phyloP scores from a whole-genome alignment of 2,329 filamentous ascomycete species.

The Trichoderma guizhouense region DNA sequence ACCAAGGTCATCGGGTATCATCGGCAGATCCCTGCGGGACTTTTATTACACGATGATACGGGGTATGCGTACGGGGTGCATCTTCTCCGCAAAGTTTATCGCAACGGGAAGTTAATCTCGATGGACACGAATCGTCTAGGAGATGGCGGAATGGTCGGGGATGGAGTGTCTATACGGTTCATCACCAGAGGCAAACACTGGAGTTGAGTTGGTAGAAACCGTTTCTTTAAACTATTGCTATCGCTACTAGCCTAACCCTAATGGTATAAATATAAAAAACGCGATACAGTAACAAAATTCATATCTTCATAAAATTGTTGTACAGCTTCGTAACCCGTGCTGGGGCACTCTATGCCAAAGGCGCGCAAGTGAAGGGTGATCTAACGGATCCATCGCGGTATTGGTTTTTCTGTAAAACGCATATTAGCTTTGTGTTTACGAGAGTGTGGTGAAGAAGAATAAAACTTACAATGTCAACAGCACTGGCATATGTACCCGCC shows the following conservation, averaged over 20 bases:
- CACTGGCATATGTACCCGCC: constrained; percentile 27
- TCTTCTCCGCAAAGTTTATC: not conserved
- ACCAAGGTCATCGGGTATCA: not conserved
- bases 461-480: constrained; percentile 28
- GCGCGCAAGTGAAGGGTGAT: constrained; percentile 19
- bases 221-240: not conserved
- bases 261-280: not conserved
- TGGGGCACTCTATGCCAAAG: constrained; percentile 7
- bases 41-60: not conserved
- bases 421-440: constrained; percentile 9
- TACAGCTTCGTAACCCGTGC: not conserved
- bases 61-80: not conserved
- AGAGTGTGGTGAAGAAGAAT: not conserved
- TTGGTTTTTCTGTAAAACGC: constrained; percentile 15
- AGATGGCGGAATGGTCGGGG: not conserved
- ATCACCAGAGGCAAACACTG: not conserved
- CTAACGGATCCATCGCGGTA: constrained; percentile 13
- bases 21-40: not conserved
- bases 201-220: not conserved
- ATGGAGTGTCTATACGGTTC: not conserved
- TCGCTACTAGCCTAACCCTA: not conserved
- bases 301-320: constrained; percentile 6
- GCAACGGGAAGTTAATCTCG: not conserved
- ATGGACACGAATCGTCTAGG: not conserved
- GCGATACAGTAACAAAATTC: not conserved